Base-by-base conservation (phyloP, 805 yeast genomes). In the Cyberlindnera mrakii region DNA sequence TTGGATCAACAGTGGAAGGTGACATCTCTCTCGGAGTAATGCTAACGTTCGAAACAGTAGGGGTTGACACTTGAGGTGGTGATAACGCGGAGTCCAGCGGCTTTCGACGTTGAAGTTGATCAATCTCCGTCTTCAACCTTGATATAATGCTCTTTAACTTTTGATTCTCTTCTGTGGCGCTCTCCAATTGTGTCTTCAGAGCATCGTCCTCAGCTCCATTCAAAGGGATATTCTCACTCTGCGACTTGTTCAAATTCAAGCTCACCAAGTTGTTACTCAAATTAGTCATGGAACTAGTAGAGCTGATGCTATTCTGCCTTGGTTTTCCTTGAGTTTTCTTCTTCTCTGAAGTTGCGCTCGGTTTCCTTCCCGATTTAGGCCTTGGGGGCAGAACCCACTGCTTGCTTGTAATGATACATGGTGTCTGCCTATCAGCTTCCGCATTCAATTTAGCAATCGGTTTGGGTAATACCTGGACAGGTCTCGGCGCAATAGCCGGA, bases 301-400 rank as follows among this genome's bases (percentile, higher is more conserved):
- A 31, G 15, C 36, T 11, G n/a, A 35, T 19, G 30, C 39, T 40
- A 13, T 19, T 27, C 17, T 16, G 15, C 6, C 27, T 15, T 18
- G 19, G 40, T 15, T 18, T 23, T 11, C 27, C 27, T 23, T 23
- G 27, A 10, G 11, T 23, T 40, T 40, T 50, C 51, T 44, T 41
- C 46, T 48, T 46, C 25, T 41, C 52, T 47, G 39, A 35, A 11
- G 25, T 37, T 0, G 41, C 31, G 14, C 25, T 15, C 10, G 80
- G 80, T 51, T 77, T 77, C 37, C 82, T 65, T 15, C 85, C 85
- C 1, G 86, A 84, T 50, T 85, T 82, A 14, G 93, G 91, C 51
- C 91, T 70, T 5, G 93, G 93, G 3, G 93, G 95, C 32, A 84
- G 65, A 10, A 82, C 88, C 90, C 91, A 86, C 57, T 78, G 80